Evolutionary conservation across 2,329 filamentous ascomycete species (phyloP), one percentile per base, ranked within the genome.

Genomic region (Cryphonectria parasitica): DNA sequence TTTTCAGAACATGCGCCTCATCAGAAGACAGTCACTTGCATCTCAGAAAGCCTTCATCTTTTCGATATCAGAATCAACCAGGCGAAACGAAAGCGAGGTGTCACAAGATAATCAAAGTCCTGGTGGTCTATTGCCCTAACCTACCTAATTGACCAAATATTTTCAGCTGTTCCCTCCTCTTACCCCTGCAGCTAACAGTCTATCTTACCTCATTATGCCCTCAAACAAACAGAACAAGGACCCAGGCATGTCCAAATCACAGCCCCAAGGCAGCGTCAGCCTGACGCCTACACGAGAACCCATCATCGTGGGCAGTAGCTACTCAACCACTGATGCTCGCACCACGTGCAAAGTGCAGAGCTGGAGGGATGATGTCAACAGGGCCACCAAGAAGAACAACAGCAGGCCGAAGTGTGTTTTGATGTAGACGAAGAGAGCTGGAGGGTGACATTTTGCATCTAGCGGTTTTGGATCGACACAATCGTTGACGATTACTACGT

Each of bases 311-410:
- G 31, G 31, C 31, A 61, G 58, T 34, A n/a, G 58, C 19, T 39
- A 61, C 58, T 61, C 58, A 22, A 39, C 58, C 22, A 17, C 58
- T n/a, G 34, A 39, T 25, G 58, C 58, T 36, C 34, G 22, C 17
- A 39, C 39, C 19, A 61, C 58, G 7, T 36, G 19, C 34, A 61
- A 39, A 11, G 34, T 61, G 31, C 58, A 61, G 31, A 36, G 31
- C 19, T 61, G 58, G 58, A 61, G 58, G 5, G 58, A 61, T 11
- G 34, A 39, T 39, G 58, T 61, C 58, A 61, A 39, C 34, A 61
- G 31, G 11, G 58, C 58, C 7, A n/a, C 22, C 8, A 61, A 39
- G 19, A 39, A 61, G 31, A 39, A 61, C 19, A 39, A 15, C 10
- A n/a, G 22, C 19, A 7, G 31, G 58, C n/a, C 34, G 15, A 36